Percentiles rank a stretch among this genome's conserved stretches.
phyloP scores from a whole-genome alignment of 2,329 filamentous ascomycete genomes.

The Diaporthe vexans region DNA sequence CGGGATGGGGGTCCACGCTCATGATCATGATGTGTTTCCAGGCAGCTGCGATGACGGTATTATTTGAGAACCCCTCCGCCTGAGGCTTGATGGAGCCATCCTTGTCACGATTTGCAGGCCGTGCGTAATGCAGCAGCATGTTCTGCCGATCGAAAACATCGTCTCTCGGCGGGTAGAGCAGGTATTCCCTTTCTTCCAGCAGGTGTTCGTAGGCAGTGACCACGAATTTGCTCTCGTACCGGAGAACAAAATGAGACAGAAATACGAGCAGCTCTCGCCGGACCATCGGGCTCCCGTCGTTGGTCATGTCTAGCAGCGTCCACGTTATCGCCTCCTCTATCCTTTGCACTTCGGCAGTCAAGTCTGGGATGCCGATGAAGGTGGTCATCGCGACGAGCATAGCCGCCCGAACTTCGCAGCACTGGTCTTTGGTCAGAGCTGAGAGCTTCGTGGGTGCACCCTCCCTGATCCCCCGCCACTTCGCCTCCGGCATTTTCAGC shows the following conservation, averaged over 20 bases:
- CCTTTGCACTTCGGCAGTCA: slow-evolving; percentile 90
- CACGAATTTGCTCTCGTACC: slow-evolving; percentile 92
- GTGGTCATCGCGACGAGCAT: slow-evolving; percentile 95
- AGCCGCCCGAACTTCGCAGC: slow-evolving; percentile 92
- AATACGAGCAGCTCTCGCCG: slow-evolving; percentile 94
- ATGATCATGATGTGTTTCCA: slow-evolving; percentile 95
- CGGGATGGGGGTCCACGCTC: slow-evolving; percentile 93
- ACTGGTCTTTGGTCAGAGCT: slow-evolving; percentile 84
- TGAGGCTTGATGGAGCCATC: slow-evolving; percentile 71
- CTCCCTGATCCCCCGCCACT: slow-evolving; percentile 94
- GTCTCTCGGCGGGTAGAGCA: slow-evolving; percentile 67
- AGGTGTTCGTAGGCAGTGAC: slow-evolving; percentile 94
- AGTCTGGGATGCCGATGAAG: slow-evolving; percentile 92
- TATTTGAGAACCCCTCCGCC: slow-evolving; percentile 78
- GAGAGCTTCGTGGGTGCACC: slow-evolving; percentile 87
- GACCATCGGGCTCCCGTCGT: slow-evolving; percentile 94
- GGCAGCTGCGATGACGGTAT: slow-evolving; percentile 91
- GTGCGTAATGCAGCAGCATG: slow-evolving; percentile 72
- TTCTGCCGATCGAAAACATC: slow-evolving; percentile 71
- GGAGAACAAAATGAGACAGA: slow-evolving; percentile 89
- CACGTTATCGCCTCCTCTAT: slow-evolving; percentile 93
- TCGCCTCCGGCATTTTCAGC: slow-evolving; percentile 91
- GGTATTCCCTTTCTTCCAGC: slow-evolving; percentile 82
- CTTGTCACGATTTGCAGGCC: slow-evolving; percentile 66
- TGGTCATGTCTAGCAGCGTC: slow-evolving; percentile 90